Evolutionary conservation across 768 basidiomycete genomes (phyloP).

Genomic region (Pulveroboletus sp.): DNA sequence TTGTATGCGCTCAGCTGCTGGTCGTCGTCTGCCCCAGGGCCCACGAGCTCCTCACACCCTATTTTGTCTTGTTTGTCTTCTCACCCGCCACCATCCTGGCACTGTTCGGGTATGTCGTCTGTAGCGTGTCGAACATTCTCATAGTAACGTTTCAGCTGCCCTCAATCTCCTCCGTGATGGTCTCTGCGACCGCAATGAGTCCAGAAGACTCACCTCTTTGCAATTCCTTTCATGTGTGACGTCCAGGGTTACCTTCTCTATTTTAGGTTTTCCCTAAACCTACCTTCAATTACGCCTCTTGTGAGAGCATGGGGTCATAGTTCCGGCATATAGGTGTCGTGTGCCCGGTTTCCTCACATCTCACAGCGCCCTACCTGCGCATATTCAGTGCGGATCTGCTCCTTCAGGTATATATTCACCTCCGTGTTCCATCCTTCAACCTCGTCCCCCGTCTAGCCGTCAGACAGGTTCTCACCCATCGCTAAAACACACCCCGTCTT

Average conservation of each 20-base stretch:
- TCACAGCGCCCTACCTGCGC: neutral
- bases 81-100: slow-evolving; percentile 1
- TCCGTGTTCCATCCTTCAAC: neutral
- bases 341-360: slow-evolving; percentile 13
- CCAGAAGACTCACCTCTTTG: neutral
- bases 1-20: slow-evolving; percentile 10
- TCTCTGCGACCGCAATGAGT: neutral
- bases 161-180: slow-evolving; percentile 1
- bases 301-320: slow-evolving; percentile 2
- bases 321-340: slow-evolving; percentile 23
- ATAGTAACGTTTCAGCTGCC: neutral
- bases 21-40: slow-evolving; percentile 5
- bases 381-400: neutral
- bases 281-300: slow-evolving; percentile 13
- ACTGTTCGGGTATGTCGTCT: too few species aligned
- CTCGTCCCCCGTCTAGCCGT: neutral
- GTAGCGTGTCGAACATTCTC: too few species aligned
- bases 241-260: neutral
- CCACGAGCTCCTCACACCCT: slow-evolving; percentile 5
- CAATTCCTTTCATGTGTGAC: neutral
- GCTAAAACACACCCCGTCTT: neutral
- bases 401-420: slow-evolving; percentile 2
- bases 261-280: slow-evolving; percentile 1
- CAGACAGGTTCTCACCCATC: neutral
- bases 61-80: slow-evolving; percentile 34